A percentile compares a stretch with the other conserved stretches of the same genome.
phyloP scores from a whole-genome alignment of 2,329 filamentous ascomycete species.

The Teratosphaeria viscida region DNA sequence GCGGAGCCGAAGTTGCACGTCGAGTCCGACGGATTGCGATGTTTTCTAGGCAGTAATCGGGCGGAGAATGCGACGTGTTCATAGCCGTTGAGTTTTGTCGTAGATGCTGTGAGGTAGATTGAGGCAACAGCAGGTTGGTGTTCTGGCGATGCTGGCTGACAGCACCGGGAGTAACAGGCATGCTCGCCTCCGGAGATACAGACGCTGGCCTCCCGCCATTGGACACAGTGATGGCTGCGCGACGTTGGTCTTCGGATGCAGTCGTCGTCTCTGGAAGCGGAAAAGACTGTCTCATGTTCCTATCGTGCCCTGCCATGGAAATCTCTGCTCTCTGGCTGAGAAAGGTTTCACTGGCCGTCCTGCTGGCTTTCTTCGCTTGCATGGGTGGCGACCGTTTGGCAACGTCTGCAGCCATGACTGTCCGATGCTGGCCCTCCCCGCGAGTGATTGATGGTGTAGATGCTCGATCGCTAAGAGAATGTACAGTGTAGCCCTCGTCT shows the following conservation, averaged over 20 bases:
- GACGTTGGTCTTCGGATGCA: neutral
- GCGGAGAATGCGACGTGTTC: neutral
- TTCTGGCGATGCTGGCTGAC: too few species aligned
- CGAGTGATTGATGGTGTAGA: neutral
- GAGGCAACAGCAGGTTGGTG: too few species aligned
- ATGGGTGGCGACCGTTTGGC: neutral
- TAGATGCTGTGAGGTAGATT: too few species aligned
- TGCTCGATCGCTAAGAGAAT: neutral
- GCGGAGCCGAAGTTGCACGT: neutral
- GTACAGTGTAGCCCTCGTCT: neutral
- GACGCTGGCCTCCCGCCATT: neutral
- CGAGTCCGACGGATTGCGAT: neutral
- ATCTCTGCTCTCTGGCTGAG: neutral
- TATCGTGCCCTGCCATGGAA: neutral
- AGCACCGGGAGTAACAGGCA: neutral
- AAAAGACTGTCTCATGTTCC: neutral
- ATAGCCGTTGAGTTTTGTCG: neutral
- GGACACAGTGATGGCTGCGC: neutral
- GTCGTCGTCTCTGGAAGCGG: neutral
- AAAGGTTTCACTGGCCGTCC: neutral
- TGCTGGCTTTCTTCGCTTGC: neutral
- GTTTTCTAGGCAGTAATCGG: neutral
- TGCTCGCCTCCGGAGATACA: neutral
- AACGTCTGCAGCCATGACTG: neutral
- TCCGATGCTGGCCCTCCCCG: neutral